Conservation (phyloP, 768 basidiomycete genomes). For the Tylopilus vinaceipallidus region DNA sequence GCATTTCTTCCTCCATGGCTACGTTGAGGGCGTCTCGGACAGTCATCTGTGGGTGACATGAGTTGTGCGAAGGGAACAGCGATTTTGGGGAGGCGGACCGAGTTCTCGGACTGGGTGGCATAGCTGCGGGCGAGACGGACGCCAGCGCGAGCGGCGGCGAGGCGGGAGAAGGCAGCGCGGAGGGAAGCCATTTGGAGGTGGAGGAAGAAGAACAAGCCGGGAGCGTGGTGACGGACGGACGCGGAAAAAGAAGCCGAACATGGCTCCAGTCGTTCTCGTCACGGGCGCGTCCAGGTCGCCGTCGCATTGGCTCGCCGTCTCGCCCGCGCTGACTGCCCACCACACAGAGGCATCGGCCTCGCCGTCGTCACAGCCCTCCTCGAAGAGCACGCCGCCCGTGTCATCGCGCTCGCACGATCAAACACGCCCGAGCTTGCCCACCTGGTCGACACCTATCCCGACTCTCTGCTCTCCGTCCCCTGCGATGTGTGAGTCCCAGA, state of each 20-base stretch:
- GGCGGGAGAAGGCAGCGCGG: constrained; percentile 62
- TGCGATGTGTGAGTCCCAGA: constrained; percentile 78
- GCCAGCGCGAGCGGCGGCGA: constrained; percentile 48
- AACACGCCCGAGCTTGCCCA: constrained; percentile 59
- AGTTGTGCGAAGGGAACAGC: constrained; percentile 21
- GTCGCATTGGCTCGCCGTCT: background rate
- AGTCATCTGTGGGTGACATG: constrained; percentile 67
- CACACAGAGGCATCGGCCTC: constrained; percentile 71
- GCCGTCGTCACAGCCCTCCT: constrained; percentile 71
- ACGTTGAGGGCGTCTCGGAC: constrained; percentile 96
- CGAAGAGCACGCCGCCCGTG: constrained; percentile 56
- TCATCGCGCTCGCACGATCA: constrained; percentile 76
- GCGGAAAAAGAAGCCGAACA: constrained; percentile 18
- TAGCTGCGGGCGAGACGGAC: constrained; percentile 53
- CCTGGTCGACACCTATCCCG: constrained; percentile 40
- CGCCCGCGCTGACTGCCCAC: constrained; percentile 1
- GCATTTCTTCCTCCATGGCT: constrained; percentile 99
- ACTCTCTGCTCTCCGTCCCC: constrained; percentile 49
- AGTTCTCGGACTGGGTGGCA: constrained; percentile 56
- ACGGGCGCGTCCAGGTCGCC: constrained; percentile 81
- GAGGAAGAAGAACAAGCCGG: constrained; percentile 10
- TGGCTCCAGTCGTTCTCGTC: constrained; percentile 62
- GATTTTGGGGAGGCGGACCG: constrained; percentile 37
- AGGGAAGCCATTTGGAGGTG: constrained; percentile 49
- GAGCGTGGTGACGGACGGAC: constrained; percentile 24